A percentile compares a stretch with the other conserved stretches of the same genome.
phyloP scores from a whole-genome alignment of 768 basidiomycete genomes.

The Suillus hirtellus region DNA sequence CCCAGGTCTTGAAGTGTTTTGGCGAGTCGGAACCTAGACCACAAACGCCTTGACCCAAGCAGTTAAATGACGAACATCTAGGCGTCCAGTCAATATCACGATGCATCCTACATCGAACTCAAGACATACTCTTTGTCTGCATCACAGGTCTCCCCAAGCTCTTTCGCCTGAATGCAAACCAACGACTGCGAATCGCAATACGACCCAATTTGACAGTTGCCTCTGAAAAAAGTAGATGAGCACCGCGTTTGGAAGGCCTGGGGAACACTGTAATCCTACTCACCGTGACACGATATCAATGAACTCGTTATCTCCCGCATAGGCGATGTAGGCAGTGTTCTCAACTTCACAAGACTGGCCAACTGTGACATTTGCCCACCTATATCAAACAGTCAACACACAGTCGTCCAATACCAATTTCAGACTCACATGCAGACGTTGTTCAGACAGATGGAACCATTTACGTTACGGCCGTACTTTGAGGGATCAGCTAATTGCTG shows the following conservation, averaged over 20 bases:
- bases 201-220: conserved; percentile 69
- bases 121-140: conserved; percentile 56
- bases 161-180: conserved; percentile 61
- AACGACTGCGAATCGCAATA: conserved; percentile 71
- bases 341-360: conserved; percentile 67
- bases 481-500: conserved; percentile 61
- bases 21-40: conserved; percentile 59
- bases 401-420: neutral
- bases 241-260: neutral
- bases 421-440: conserved; percentile 73
- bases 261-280: conserved; percentile 14
- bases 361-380: conserved; percentile 78
- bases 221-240: conserved; percentile 38
- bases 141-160: conserved; percentile 56
- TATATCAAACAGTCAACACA: conserved; percentile 26
- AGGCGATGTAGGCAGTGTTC: conserved; percentile 79
- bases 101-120: conserved; percentile 36
- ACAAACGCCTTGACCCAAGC: conserved; percentile 60
- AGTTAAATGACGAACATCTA: conserved; percentile 81
- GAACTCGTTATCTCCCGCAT: conserved; percentile 57
- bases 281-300: conserved; percentile 83
- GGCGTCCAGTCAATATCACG: conserved; percentile 1
- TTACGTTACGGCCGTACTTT: conserved; percentile 69
- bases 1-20: conserved; percentile 62
- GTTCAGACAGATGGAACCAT: conserved; percentile 84